Base-by-base conservation (phyloP, 2,329 filamentous ascomycete species). In the Penicillium sp. region DNA sequence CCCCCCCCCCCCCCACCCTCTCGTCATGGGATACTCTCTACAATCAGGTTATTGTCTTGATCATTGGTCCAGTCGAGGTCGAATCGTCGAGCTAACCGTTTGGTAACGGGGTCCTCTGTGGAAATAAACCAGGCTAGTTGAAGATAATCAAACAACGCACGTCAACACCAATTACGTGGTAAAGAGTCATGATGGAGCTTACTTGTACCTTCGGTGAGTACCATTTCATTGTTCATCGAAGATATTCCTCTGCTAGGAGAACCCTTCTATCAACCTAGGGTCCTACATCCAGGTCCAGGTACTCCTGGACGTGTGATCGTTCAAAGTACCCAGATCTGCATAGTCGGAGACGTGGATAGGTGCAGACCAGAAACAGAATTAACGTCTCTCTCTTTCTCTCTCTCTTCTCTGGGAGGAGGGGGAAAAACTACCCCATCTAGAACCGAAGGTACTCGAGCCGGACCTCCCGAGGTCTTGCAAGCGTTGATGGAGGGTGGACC, bases 91-190 rank as follows among this genome's bases (percentile, higher is more conserved):
- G 18, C 18, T 18, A 18, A 18, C 18, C 18, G 18, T 18, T 18
- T 18, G 18, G 3, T 1, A 18, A 18, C 18, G 18, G 18, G 18
- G 18, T 4, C 9, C 6, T 1, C 18, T 9, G 45, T 37, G 47
- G 29, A 35, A 38, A 26, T 13, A 9, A 32, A 35, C 7, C 43
- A 63, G 59, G 60, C 35, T 62, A 4, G 59, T 62, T 1, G 59
- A 62, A 27, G 57, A 57, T n/a, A 43, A 60, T 18, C 56, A 61
- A n/a, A 62, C 59, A 1, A 59, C 57, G 11, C 59, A 62, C 47
- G 58, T 61, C 12, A 61, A 61, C 39, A 58, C 60, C 7, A 60
- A 58, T 12, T 59, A 62, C 33, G 55, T 62, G 11, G 57, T 63
- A n/a, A 59, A 56, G 38, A 61, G 57, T 43, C 54, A 62, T 28